These are phyloP conservation scores for Ambrosiella beaveri DNA, from an alignment of 2,329 filamentous ascomycete genomes.

Conservation along the genomic window DNA sequence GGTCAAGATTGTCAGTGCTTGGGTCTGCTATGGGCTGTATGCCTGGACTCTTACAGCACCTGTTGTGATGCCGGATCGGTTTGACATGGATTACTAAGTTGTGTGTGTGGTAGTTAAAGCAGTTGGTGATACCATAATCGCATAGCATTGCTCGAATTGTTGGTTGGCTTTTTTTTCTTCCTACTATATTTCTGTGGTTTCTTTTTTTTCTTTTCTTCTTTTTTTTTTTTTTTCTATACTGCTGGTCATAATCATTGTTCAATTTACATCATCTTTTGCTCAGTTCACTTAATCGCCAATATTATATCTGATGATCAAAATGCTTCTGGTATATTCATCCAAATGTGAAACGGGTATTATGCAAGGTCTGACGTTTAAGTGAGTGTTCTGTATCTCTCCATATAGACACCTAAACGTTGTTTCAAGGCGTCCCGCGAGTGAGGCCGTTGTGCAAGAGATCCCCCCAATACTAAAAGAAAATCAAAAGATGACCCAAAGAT, in stretches of 20 bases:
- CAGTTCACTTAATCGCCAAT: neutral
- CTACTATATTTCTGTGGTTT: no score
- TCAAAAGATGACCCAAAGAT: conserved; percentile 1
- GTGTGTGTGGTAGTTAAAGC: neutral
- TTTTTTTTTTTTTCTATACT: no score
- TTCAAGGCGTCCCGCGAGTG: conserved; percentile 9
- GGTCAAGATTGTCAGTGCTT: conserved; percentile 97
- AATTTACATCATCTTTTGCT: neutral
- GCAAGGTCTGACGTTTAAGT: conserved; percentile 8
- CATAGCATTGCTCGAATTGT: neutral
- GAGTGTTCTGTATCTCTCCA: conserved; percentile 14
- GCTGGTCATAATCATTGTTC: conserved; percentile 1
- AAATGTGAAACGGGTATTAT: neutral
- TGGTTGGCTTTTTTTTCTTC: neutral
- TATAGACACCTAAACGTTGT: conserved; percentile 12
- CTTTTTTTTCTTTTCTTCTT: no score
- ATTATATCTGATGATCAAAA: neutral
- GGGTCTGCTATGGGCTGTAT: conserved; percentile 92
- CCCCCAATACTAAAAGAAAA: neutral
- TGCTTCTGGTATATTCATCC: neutral
- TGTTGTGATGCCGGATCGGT: conserved; percentile 68
- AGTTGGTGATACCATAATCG: neutral
- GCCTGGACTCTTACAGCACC: conserved; percentile 85
- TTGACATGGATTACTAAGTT: conserved; percentile 21
- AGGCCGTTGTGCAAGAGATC: neutral